Conservation (phyloP, 2,329 filamentous ascomycete genomes). For the Albophoma yamanashiensis region DNA sequence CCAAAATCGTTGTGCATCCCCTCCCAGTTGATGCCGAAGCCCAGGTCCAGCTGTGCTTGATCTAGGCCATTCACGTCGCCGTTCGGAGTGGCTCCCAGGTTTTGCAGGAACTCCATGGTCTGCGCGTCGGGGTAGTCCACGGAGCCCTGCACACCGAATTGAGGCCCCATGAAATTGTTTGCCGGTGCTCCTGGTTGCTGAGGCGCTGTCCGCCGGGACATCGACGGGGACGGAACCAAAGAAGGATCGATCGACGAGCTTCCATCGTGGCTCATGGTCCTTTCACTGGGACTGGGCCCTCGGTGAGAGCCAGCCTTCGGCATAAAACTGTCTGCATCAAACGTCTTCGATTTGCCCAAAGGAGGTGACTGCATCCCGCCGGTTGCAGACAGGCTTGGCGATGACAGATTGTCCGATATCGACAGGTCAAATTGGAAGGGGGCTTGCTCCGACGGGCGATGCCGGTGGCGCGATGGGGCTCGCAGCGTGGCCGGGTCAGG, state of each 20-base stretch:
- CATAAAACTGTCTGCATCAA: conserved; percentile 21
- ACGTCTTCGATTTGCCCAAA: conserved; percentile 24
- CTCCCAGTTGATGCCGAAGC: conserved; percentile 56
- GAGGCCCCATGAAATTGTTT: conserved; percentile 20
- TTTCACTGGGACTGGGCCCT: conserved; percentile 18
- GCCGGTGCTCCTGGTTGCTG: conserved; percentile 17
- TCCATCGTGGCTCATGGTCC: conserved; percentile 16
- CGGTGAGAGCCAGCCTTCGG: conserved; percentile 16
- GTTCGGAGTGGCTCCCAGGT: conserved; percentile 23
- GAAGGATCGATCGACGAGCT: conserved; percentile 26
- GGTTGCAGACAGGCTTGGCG: conserved; percentile 25
- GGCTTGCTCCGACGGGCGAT: conserved; percentile 19
- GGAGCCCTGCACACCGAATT: conserved; percentile 20
- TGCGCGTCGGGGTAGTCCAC: conserved; percentile 37
- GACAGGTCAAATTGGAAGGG: conserved; percentile 24
- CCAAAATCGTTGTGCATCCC: conserved; percentile 52
- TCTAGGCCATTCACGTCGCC: conserved; percentile 22
- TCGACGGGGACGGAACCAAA: conserved; percentile 33
- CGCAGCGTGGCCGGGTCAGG: conserved; percentile 14
- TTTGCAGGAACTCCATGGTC: conserved; percentile 43
- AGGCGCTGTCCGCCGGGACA: conserved; percentile 23
- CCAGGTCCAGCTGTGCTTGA: conserved; percentile 48
- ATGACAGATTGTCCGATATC: conserved; percentile 28
- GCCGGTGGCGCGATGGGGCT: conserved; percentile 11
- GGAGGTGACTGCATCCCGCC: conserved; percentile 29